Evolutionary conservation across 805 yeast genomes (phyloP).

Genomic region (Tetrapisispora nanseiensis): DNA sequence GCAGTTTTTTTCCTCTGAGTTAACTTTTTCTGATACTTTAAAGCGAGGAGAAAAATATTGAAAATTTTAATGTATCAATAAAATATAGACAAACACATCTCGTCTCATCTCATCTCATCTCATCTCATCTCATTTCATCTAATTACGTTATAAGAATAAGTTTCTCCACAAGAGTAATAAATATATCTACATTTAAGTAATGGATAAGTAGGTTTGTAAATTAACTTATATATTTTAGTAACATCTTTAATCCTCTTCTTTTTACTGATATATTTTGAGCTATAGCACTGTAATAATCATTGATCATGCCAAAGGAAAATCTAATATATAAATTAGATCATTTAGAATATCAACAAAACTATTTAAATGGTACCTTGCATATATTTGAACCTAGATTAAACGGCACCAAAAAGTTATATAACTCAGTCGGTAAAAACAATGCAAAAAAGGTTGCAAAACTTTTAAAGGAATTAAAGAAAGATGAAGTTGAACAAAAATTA

Average conservation of each 20-base stretch:
- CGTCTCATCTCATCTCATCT: conserved; percentile 18
- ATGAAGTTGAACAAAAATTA: conserved; percentile 12
- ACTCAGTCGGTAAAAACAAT: conserved; percentile 27
- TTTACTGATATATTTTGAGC: too few species aligned
- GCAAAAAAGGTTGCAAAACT: conserved; percentile 18
- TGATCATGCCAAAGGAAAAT: conserved; percentile 31
- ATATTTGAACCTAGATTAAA: conserved; percentile 26
- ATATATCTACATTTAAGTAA: too few species aligned
- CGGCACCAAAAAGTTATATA: conserved; percentile 23
- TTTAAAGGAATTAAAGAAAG: conserved; percentile 9
- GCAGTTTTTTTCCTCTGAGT: too few species aligned
- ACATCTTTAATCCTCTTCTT: background rate
- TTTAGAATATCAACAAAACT: conserved; percentile 27
- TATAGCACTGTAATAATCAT: too few species aligned
- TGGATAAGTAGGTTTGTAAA: too few species aligned
- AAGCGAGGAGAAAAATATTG: too few species aligned
- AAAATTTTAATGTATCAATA: background rate
- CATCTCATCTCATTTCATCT: conserved; percentile 10
- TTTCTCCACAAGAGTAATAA: too few species aligned
- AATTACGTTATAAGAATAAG: too few species aligned
- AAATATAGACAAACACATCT: too few species aligned
- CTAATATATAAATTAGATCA: conserved; percentile 27
- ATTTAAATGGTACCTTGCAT: conserved; percentile 20
- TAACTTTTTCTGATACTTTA: too few species aligned
- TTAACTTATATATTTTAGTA: background rate